Base-by-base conservation (phyloP, 148 eudicot species). In the Rhododendron ferrugineum region DNA sequence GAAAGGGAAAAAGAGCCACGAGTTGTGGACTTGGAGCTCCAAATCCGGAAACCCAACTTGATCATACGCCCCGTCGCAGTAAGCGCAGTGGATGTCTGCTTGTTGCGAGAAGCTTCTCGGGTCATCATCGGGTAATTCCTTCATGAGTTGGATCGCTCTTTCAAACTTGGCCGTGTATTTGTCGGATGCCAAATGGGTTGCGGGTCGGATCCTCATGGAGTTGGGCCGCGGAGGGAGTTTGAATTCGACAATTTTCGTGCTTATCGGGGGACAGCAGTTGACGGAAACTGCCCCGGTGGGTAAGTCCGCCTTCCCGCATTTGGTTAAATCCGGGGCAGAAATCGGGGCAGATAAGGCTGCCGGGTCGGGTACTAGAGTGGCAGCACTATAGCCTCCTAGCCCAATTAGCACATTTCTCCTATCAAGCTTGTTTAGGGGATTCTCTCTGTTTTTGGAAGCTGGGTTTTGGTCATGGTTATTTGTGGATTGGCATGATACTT, bases 1-100 rank as follows among this genome's bases (percentile, higher is more conserved):
- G 85, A 92, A 95, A 2, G 98, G 98, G n/a, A 91, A 90, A 85
- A 95, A 95, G 16, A 93, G 91, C 98, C 99, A 95, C 0, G 99
- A 96, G 64, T 80, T 72, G 81, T 96, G 99, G 34, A 96, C 92
- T 85, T 96, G 96, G 34, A 96, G 84, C 4, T 91, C 96, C 3
- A 91, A 72, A 74, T 92, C 64, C 0, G 94, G 92, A 9, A 93
- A 92, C 64, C 98, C 98, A 5, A 88, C 90, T 92, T 96, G 98
- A 75, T 88, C 88, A 85, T 96, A 92, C 23, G 96, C 97, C 13
- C 99, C 98, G 58, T 94, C 89, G 84, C 98, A 94, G 83, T 96
- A 96, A 44, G 98, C 99, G 64, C 99, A 96, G 88, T 96, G 99
- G 66, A 94, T 91, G 18, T 93, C 87, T 6, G 98, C 97, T 87